These are phyloP conservation scores for Tulasnella sp. DNA, from an alignment of 768 basidiomycete species.

Conservation along the genomic window DNA sequence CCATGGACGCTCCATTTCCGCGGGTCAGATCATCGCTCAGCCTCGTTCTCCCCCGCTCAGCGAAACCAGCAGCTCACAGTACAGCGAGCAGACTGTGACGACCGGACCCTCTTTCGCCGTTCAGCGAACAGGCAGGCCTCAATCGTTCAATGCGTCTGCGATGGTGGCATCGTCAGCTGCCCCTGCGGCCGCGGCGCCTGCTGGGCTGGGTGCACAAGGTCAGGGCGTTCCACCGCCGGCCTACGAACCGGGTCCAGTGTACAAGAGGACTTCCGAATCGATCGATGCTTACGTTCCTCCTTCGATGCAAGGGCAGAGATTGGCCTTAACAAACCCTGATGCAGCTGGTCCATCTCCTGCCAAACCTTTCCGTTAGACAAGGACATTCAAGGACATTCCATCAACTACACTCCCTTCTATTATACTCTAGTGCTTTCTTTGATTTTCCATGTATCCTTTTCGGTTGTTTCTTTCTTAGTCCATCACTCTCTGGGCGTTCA, in stretches of 20 bases:
- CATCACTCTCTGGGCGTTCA: neutral
- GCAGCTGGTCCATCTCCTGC: neutral
- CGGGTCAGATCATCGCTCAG: neutral
- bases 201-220: neutral
- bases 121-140: neutral
- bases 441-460: neutral
- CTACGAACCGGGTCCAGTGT: neutral
- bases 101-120: neutral
- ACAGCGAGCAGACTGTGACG: neutral
- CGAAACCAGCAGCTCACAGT: neutral
- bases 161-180: neutral
- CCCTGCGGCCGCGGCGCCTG: neutral
- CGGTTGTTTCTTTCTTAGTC: neutral
- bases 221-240: neutral
- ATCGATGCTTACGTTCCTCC: neutral
- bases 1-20: neutral
- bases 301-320: neutral
- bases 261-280: neutral
- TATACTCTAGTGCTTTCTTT: neutral
- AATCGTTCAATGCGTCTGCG: neutral
- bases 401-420: neutral
- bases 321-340: constrained; percentile 11
- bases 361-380: neutral
- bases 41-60: neutral
- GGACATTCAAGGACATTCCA: neutral